These are phyloP conservation scores for Ramaria sp. DNA, from an alignment of 768 basidiomycete genomes.

Conservation along the genomic window DNA sequence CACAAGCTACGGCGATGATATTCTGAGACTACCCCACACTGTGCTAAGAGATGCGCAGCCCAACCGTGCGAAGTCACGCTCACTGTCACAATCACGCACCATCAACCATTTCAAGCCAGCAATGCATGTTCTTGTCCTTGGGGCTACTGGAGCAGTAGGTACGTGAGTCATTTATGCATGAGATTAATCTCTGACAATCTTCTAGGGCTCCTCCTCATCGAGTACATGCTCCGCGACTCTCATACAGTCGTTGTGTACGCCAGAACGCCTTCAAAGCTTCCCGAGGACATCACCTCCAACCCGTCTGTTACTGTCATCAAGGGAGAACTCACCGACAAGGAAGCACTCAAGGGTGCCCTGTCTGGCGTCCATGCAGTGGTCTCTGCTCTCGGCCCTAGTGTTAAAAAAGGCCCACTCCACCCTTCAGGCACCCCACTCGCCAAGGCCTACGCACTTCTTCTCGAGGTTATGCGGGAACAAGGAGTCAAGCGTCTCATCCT, in stretches of 20 bases:
- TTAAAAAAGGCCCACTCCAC: slow-evolving; percentile 22
- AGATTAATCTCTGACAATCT: neutral
- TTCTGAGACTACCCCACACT: no score
- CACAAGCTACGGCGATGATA: no score
- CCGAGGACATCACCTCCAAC: slow-evolving; percentile 35
- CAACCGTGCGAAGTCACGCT: neutral
- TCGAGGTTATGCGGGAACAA: slow-evolving; percentile 43
- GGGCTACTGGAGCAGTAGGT: slow-evolving; percentile 41
- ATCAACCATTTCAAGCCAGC: neutral
- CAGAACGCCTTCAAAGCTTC: slow-evolving; percentile 52
- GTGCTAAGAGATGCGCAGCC: no score
- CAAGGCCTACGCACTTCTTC: slow-evolving; percentile 41
- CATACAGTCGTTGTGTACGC: slow-evolving; percentile 49
- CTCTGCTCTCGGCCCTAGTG: slow-evolving; percentile 50
- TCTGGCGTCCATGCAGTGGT: slow-evolving; percentile 50
- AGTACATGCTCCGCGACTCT: slow-evolving; percentile 35
- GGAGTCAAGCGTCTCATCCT: slow-evolving; percentile 48
- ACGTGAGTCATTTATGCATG: neutral
- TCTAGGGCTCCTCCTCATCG: slow-evolving; percentile 42
- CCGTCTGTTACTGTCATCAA: slow-evolving; percentile 37
- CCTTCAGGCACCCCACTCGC: slow-evolving; percentile 48
- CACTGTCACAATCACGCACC: neutral
- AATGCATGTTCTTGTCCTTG: slow-evolving; percentile 56
- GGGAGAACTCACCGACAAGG: slow-evolving; percentile 44
- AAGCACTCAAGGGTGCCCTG: slow-evolving; percentile 39